Evolutionary conservation across 1,284 basidiomycete genomes (phyloP).

Genomic region (Bondarzewia mesenterica): DNA sequence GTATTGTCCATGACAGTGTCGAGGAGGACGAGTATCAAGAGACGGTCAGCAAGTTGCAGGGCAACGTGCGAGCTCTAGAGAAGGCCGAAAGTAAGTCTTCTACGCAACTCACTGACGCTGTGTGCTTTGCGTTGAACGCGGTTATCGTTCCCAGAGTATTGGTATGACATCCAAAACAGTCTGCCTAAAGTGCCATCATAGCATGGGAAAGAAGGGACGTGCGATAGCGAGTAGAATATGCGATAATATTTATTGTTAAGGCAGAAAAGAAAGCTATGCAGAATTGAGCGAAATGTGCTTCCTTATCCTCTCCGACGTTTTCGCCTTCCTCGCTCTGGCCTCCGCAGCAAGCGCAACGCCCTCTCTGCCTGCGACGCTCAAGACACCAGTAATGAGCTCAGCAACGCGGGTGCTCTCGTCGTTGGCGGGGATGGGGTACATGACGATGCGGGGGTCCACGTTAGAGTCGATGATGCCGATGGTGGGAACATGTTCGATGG

Average conservation of each 20-base stretch:
- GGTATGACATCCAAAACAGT: slow-evolving; percentile 52
- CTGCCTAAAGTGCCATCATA: background rate
- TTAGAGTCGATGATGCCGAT: slow-evolving; percentile 92
- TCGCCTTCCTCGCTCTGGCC: slow-evolving; percentile 14
- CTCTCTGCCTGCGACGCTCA: slow-evolving; percentile 88
- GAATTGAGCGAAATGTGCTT: slow-evolving; percentile 7
- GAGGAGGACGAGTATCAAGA: slow-evolving; percentile 97
- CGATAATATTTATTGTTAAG: slow-evolving; percentile 3
- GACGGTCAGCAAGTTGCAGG: slow-evolving; percentile 91
- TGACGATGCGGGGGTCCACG: slow-evolving; percentile 92
- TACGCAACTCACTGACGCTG: slow-evolving; percentile 2
- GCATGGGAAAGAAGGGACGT: background rate
- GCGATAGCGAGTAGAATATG: slow-evolving; percentile 1
- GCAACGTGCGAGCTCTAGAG: slow-evolving; percentile 82
- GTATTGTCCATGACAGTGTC: slow-evolving; percentile 95
- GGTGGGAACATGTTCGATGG: slow-evolving; percentile 77
- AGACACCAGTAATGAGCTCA: slow-evolving; percentile 84
- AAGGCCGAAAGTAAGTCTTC: slow-evolving; percentile 77
- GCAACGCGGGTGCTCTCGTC: slow-evolving; percentile 90
- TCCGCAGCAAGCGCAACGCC: slow-evolving; percentile 42
- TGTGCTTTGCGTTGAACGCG: background rate
- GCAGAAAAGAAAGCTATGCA: background rate
- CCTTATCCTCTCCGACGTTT: slow-evolving; percentile 10
- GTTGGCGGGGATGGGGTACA: slow-evolving; percentile 98
- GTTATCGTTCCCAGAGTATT: slow-evolving; percentile 47